These are phyloP conservation scores for Claviceps africana DNA, from an alignment of 2,329 filamentous ascomycete genomes.

Conservation along the genomic window DNA sequence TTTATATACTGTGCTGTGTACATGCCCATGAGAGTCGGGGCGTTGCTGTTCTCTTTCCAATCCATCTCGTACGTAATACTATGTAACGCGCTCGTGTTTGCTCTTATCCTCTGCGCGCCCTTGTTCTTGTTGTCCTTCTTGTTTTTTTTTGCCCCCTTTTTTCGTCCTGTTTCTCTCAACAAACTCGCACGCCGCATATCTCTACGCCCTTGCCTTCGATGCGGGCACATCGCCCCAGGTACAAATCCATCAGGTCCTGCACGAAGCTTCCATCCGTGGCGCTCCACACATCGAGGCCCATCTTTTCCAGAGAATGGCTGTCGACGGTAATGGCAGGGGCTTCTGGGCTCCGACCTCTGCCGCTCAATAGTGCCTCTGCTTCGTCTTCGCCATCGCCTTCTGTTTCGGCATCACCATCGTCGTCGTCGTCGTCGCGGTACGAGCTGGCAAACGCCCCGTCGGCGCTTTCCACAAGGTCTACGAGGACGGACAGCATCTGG, in stretches of 20 bases:
- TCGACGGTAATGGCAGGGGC: slow-evolving; percentile 38
- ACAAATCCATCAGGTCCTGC: slow-evolving; percentile 44
- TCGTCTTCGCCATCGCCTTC: too few species aligned
- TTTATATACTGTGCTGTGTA: too few species aligned
- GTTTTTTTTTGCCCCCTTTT: background rate
- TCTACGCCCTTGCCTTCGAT: slow-evolving; percentile 58
- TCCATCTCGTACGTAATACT: too few species aligned
- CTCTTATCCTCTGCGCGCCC: too few species aligned
- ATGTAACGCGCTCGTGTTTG: too few species aligned
- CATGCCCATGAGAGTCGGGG: too few species aligned
- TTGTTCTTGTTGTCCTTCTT: background rate
- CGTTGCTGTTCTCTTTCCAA: too few species aligned
- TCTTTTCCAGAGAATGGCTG: slow-evolving; percentile 49
- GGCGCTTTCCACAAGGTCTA: slow-evolving; percentile 41
- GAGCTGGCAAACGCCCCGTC: slow-evolving; percentile 27
- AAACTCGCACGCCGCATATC: slow-evolving; percentile 60
- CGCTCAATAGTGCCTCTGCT: slow-evolving; percentile 11
- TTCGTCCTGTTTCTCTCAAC: slow-evolving; percentile 22
- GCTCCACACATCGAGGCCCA: slow-evolving; percentile 73
- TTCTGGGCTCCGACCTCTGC: slow-evolving; percentile 17
- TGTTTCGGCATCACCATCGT: slow-evolving; percentile 12
- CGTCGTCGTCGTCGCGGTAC: slow-evolving; percentile 21
- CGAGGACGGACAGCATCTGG: slow-evolving; percentile 46
- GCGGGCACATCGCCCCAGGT: slow-evolving; percentile 49
- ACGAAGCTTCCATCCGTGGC: slow-evolving; percentile 55